Base-by-base conservation (phyloP, 768 basidiomycete species). In the Xerocomellus chrysenteron region DNA sequence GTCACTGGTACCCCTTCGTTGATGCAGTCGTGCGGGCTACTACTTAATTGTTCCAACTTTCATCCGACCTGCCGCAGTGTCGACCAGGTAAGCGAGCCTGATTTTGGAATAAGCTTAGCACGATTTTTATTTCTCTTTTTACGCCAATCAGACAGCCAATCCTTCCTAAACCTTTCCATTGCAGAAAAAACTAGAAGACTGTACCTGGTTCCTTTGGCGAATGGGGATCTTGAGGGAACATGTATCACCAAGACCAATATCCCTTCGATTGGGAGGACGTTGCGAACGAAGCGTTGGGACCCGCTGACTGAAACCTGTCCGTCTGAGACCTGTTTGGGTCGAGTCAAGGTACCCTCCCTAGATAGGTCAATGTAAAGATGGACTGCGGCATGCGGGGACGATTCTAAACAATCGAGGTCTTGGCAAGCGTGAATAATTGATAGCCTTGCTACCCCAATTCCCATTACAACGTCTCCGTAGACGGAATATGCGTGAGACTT, bases 391-490 rank as follows among this genome's bases (percentile, higher is more conserved):
- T 5, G 35, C 32, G 45, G 44, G 30, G 14, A 35, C 12, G 37
- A 44, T 43, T 16, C 4, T 16, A 14, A 36, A 28, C 32, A 26
- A 14, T 19, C 11, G 24, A 26, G 35, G 17, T 36, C n/a, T 26
- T 13, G 3, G 35, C n/a, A 14, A 37, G 16, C 30, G 36, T 35
- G 19, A 61, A 68, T 33, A 55, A 37, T n/a, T n/a, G 47, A 51
- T 71, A 65, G 3, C 61, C 59, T 10, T 63, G 53, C 39, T 56
- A 42, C 54, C n/a, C 19, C 21, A 12, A 62, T 61, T 43, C 36
- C 35, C 43, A 40, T 56, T 16, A 48, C 47, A 14, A 50, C 21
- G 12, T 37, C 24, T 9, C 48, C 58, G 35, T 46, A 62, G 5
- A 32, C 4, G 32, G 32, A 11, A 32, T 32, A 32, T 11, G 10